Conservation (phyloP, 1,284 basidiomycete species). For the Cystobasidium pallidum region DNA sequence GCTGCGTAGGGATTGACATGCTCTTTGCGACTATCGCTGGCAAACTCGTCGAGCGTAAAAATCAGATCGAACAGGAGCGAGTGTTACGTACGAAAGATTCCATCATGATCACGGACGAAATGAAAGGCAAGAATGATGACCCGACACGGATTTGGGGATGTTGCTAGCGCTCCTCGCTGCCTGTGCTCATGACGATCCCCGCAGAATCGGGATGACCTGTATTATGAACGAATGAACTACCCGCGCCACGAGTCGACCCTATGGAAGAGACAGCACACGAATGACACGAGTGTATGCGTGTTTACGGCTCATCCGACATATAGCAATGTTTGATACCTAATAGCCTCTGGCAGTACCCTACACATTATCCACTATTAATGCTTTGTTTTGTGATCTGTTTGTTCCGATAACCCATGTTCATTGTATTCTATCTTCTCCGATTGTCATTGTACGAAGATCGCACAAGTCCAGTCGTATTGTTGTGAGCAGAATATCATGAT, state of each 20-base stretch:
- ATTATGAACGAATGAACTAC: no score
- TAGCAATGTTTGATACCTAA: neutral
- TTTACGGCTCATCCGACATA: neutral
- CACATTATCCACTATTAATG: neutral
- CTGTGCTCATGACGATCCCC: no score
- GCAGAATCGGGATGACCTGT: no score
- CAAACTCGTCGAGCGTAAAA: slow-evolving; percentile 73
- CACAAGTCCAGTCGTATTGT: neutral
- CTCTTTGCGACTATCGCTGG: slow-evolving; percentile 75
- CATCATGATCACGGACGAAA: slow-evolving; percentile 65
- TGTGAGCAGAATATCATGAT: no score
- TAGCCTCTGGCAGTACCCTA: neutral
- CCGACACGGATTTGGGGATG: slow-evolving; percentile 42
- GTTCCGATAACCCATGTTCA: neutral
- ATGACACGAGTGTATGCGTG: neutral
- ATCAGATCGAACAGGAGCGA: slow-evolving; percentile 75
- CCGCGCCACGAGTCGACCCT: no score
- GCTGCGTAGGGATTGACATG: slow-evolving; percentile 67
- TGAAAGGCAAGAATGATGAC: slow-evolving; percentile 27
- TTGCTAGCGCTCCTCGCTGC: slow-evolving; percentile 25
- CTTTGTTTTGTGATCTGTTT: neutral
- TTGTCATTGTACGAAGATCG: neutral
- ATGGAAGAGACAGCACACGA: neutral
- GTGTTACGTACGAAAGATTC: slow-evolving; percentile 75
- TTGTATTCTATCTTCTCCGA: neutral